These are phyloP conservation scores for Euphorbia celastroides DNA, from an alignment of 441 rosid genomes.

Conservation along the genomic window DNA sequence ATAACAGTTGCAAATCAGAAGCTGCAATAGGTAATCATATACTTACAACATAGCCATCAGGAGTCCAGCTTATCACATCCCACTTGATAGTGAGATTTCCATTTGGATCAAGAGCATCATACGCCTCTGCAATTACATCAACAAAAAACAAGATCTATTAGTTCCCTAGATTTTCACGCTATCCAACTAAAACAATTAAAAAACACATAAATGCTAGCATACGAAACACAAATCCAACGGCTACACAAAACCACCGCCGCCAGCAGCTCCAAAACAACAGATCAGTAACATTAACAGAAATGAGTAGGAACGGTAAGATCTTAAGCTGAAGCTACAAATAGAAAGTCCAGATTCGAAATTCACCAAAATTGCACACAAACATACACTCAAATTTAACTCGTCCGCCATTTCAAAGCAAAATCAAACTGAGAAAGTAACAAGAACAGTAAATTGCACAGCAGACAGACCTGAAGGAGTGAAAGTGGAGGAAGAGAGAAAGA, in stretches of 20 bases:
- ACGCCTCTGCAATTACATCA: slow-evolving; percentile 45
- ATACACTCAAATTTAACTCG: neutral
- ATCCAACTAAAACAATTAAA: neutral
- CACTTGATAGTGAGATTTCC: slow-evolving; percentile 92
- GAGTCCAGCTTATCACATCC: slow-evolving; percentile 72
- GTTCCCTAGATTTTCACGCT: slow-evolving; percentile 6
- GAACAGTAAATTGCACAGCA: slow-evolving; percentile 8
- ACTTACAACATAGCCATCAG: slow-evolving; percentile 82
- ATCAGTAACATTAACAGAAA: neutral
- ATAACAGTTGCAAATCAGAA: neutral
- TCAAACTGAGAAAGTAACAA: slow-evolving; percentile 10
- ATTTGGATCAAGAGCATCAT: slow-evolving; percentile 85
- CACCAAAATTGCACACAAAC: neutral
- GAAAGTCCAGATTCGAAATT: neutral
- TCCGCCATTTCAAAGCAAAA: slow-evolving; percentile 4
- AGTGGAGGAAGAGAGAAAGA: slow-evolving; percentile 59
- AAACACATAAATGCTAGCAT: slow-evolving; percentile 3
- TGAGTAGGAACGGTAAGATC: slow-evolving; percentile 16
- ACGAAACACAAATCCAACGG: neutral
- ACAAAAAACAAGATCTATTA: slow-evolving; percentile 11
- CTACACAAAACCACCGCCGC: neutral
- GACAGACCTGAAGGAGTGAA: slow-evolving; percentile 63
- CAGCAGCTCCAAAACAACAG: neutral
- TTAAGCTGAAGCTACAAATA: slow-evolving; percentile 6
- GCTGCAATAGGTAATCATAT: neutral